Evolutionary conservation across 2,329 filamentous ascomycete species (phyloP).

Genomic region (Septoria petroselini): DNA sequence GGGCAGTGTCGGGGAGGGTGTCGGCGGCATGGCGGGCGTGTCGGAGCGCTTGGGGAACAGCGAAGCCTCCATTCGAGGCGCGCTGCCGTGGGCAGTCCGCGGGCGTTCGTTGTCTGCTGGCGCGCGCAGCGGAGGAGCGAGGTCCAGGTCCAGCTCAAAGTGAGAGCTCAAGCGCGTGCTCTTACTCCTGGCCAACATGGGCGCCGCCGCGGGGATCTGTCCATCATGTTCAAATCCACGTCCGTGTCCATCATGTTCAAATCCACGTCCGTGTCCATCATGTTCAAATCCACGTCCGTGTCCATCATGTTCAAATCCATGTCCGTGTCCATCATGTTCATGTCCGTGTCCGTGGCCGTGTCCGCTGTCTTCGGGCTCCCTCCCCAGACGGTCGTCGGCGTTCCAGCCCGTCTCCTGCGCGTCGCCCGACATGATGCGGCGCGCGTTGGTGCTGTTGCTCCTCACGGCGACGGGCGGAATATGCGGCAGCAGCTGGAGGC

Average conservation of each 20-base stretch:
- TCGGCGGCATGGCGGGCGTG: conserved; percentile 11
- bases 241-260: no score
- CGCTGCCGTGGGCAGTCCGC: conserved; percentile 21
- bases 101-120: conserved; percentile 13
- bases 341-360: no score
- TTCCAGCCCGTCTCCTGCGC: conserved; percentile 3
- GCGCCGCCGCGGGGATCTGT: conserved; percentile 18
- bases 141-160: conserved; percentile 20
- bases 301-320: no score
- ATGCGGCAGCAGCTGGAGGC: conserved; percentile 3
- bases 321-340: not conserved
- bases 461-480: not conserved
- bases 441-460: conserved; percentile 3
- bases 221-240: conserved; percentile 9
- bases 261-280: no score
- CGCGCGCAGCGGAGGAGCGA: conserved; percentile 15
- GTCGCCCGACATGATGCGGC: conserved; percentile 6
- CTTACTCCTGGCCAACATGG: conserved; percentile 9
- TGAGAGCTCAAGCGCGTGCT: conserved; percentile 20
- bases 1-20: conserved; percentile 21
- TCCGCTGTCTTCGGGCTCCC: no score
- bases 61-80: conserved; percentile 28
- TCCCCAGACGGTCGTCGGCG: conserved; percentile 1
- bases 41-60: conserved; percentile 24
- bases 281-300: no score